Base-by-base conservation (phyloP, 2,329 filamentous ascomycete species). In the Diplodia sapinea region DNA sequence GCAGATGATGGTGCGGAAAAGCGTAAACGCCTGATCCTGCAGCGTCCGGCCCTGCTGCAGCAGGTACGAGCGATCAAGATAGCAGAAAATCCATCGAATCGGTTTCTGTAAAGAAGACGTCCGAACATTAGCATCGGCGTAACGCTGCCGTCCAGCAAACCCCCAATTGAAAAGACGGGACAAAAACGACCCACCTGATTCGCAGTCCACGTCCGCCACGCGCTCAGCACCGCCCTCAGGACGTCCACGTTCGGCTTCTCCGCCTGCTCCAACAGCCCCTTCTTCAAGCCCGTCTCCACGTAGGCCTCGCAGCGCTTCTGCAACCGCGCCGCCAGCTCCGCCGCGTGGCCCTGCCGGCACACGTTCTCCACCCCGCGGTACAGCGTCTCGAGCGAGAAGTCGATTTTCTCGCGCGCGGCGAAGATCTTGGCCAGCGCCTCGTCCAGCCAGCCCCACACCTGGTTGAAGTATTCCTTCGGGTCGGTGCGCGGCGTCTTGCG, bases 351-450 rank as follows among this genome's bases (percentile, higher is more conserved):
- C 73, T 91, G 90, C 65, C 93, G 87, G 77, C 95, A 99, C 12
- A 96, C 85, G 76, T 97, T 93, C 83, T 99, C 95, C 1, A 96
- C 92, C 4, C 91, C 92, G 59, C 92, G 88, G 77, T 97, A 98
- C 15, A 99, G 83, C 72, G 92, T 89, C 79, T 98, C 95, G 47
- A 96, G 83, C n/a, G 94, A 94, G 71, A 82, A 82, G 59, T 77
- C 75, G 66, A 78, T 74, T 1, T 91, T 26, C 2, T 26, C 87
- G 65, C 86, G 86, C 69, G 87, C 86, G 7, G 82, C 82, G 75
- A 98, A 94, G 29, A 98, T 88, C 52, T 88, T 86, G 12, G 85
- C 83, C 65, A 99, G 80, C 1, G 93, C 92, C 43, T 84, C 83
- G 68, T 92, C 88, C 6, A 98, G 83, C 75, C 96, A 90, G 50